Conservation (phyloP, 2,329 filamentous ascomycete species). For the Beauveria brongniartii region DNA sequence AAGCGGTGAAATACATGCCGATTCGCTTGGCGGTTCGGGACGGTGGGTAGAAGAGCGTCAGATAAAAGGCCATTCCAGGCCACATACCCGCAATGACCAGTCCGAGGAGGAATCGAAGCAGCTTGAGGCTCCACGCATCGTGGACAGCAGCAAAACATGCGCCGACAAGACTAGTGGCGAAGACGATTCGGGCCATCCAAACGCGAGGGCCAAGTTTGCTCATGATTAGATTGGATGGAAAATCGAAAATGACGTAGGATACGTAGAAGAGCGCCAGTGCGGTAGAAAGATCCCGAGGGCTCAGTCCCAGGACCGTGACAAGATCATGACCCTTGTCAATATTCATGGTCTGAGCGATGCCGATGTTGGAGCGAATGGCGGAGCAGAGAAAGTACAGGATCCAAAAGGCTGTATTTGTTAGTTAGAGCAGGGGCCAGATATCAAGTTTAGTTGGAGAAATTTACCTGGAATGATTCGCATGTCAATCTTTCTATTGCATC, state of each 20-base stretch:
- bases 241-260: conserved; percentile 82
- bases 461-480: conserved; percentile 50
- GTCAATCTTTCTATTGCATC: conserved; percentile 40
- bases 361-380: conserved; percentile 84
- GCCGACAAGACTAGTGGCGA: conserved; percentile 78
- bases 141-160: conserved; percentile 75
- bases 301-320: conserved; percentile 59
- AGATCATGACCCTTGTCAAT: conserved; percentile 61
- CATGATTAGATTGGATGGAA: conserved; percentile 85
- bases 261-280: conserved; percentile 87
- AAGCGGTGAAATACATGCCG: conserved; percentile 81
- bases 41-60: conserved; percentile 86
- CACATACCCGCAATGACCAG: conserved; percentile 89
- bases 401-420: conserved; percentile 62
- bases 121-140: conserved; percentile 77
- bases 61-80: conserved; percentile 90
- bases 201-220: conserved; percentile 73
- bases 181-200: conserved; percentile 89
- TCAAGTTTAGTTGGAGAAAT: not conserved
- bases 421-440: no score
- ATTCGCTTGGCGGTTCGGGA: conserved; percentile 81
- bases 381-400: conserved; percentile 86
- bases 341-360: conserved; percentile 95
- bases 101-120: conserved; percentile 78
- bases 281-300: conserved; percentile 70